Percentiles rank a stretch among this genome's conserved stretches.
phyloP scores from a whole-genome alignment of 768 basidiomycete species.

The Thelephora ganbajun region DNA sequence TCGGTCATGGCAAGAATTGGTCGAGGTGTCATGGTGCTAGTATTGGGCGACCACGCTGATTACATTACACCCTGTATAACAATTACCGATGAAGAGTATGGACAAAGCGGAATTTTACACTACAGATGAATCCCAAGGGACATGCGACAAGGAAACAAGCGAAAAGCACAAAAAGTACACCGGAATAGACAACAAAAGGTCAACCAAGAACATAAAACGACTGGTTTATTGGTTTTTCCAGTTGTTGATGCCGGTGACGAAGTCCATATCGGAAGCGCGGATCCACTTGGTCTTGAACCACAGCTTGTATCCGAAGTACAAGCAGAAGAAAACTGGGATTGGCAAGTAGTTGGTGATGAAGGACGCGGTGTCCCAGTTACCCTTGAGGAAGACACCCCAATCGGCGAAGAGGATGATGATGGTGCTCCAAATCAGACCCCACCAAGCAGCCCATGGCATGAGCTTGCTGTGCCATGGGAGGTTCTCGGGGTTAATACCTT shows the following conservation, averaged over 20 bases:
- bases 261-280: background rate
- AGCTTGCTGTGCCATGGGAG: constrained; percentile 10
- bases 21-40: too few relatives aligned
- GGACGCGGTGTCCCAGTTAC: constrained; percentile 7
- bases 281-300: background rate
- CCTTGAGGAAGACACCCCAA: constrained; percentile 9
- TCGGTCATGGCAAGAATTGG: too few relatives aligned
- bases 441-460: constrained; percentile 12
- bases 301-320: background rate
- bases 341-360: constrained; percentile 13
- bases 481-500: background rate
- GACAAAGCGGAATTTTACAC: too few relatives aligned
- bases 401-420: constrained; percentile 5
- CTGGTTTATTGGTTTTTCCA: background rate
- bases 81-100: too few relatives aligned
- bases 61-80: too few relatives aligned
- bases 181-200: background rate
- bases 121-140: too few relatives aligned
- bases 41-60: too few relatives aligned
- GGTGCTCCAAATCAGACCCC: constrained; percentile 9
- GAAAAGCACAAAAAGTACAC: background rate
- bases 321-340: constrained; percentile 4
- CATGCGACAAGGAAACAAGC: background rate
- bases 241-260: background rate
- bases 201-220: background rate